Base-by-base conservation (phyloP, 768 basidiomycete genomes). In the Russula brevipes region DNA sequence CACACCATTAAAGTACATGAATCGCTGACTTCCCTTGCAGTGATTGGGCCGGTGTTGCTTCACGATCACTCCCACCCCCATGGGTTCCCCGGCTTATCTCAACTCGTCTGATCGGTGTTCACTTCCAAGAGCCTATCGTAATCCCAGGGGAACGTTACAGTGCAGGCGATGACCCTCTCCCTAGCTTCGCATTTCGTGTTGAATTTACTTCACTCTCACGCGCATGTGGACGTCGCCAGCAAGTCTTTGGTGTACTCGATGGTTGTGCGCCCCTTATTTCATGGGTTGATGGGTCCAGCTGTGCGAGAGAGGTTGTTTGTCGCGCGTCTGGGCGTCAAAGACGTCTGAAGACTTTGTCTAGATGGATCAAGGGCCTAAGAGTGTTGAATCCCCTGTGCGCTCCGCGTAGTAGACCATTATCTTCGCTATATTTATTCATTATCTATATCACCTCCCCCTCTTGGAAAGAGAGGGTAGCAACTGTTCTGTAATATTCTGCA, bases 11-110 rank as follows among this genome's bases (percentile, higher is more conserved):
- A 49, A 11, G 12, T 41, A 1, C 24, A 6, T 3, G 16, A n/a
- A 33, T 9, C 0, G 14, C 39, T 63, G 35, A 63, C 16, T 6
- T 36, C 9, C 7, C 11, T 35, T 33, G 12, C 52, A 63, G 62
- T 10, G 57, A 63, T 54, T 63, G 62, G 62, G n/a, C 4, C 3
- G 30, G 45, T 14, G 52, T 49, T 42, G 52, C 57, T 30, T 63
- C 62, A 6, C 62, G 62, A 30, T 54, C 62, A 35, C 52, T 63
- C 8, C 54, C 57, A 16, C 45, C 62, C 8, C 57, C 62, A 31
- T 63, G 62, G 57, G 46, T 63, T 36, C 62, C 62, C 9, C 31
- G 17, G 36, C 62, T 63, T 2, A 1, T 54, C 19, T 63, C 62
- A 9, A 49, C 57, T 7, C 57, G 46, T n/a, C 38, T 12, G 14